Percentiles rank a stretch among this genome's conserved stretches.
Evolutionary conservation across 768 basidiomycete species (phyloP).

Genomic region (Saitozyma sp.): DNA sequence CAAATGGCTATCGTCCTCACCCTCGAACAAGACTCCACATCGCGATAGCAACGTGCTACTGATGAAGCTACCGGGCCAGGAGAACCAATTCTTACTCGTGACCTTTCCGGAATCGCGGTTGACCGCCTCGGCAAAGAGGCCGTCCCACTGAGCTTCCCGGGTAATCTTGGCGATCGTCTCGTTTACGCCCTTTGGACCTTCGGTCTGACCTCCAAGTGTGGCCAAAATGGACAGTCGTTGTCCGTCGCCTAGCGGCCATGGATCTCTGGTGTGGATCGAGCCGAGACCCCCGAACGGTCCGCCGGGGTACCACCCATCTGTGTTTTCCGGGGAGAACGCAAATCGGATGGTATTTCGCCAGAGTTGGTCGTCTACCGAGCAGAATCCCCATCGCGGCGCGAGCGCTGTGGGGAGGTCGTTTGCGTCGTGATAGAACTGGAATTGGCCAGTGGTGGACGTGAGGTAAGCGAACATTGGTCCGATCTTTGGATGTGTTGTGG

Average conservation of each 20-base stretch:
- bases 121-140: not conserved
- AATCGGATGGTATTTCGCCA: not conserved
- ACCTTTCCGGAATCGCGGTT: not conserved
- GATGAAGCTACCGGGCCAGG: not conserved
- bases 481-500: not conserved
- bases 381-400: constrained; percentile 1
- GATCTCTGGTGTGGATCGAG: not conserved
- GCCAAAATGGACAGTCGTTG: not conserved
- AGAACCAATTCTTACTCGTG: not conserved
- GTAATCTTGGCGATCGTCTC: not conserved
- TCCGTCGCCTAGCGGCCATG: not conserved
- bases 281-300: not conserved
- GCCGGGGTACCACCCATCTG: not conserved
- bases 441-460: constrained; percentile 6
- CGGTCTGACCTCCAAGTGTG: not conserved
- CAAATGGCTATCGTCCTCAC: too few relatives aligned
- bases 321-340: not conserved
- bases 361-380: not conserved
- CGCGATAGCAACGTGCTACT: not conserved
- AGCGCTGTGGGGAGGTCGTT: constrained; percentile 10
- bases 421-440: constrained; percentile 10
- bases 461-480: constrained; percentile 10
- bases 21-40: too few relatives aligned
- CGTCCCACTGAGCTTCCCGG: not conserved
- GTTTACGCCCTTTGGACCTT: not conserved